phyloP scores from a whole-genome alignment of 805 yeast genomes.

The Hagleromyces aurorensis region DNA sequence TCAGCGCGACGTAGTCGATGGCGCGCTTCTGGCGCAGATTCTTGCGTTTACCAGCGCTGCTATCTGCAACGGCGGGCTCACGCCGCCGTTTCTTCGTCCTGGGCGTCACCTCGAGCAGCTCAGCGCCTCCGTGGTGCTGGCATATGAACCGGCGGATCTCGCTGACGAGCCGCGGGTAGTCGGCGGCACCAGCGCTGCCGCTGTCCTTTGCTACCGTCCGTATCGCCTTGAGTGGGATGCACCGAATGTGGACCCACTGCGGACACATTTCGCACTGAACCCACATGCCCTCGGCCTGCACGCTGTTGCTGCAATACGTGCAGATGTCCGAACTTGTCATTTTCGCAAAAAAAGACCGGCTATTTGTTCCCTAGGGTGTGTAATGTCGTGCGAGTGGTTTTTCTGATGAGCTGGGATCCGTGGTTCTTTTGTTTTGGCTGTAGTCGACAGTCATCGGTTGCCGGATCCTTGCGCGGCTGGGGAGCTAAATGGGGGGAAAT shows the following conservation, averaged over 20 bases:
- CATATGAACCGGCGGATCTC: slow-evolving; percentile 12
- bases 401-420: too few species aligned
- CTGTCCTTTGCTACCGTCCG: slow-evolving; percentile 2
- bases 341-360: too few species aligned
- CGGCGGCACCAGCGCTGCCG: slow-evolving; percentile 2
- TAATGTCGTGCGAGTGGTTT: too few species aligned
- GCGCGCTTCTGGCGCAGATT: slow-evolving; percentile 38
- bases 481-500: too few species aligned
- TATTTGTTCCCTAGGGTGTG: too few species aligned
- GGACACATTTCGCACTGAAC: slow-evolving; percentile 18
- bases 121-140: slow-evolving; percentile 7
- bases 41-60: slow-evolving; percentile 1
- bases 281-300: slow-evolving; percentile 13
- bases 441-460: too few species aligned
- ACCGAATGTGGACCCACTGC: slow-evolving; percentile 18
- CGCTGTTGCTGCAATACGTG: slow-evolving; percentile 8
- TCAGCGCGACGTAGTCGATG: slow-evolving; percentile 72
- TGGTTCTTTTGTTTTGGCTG: too few species aligned
- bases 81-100: slow-evolving; percentile 3
- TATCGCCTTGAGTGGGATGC: slow-evolving; percentile 12
- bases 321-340: slow-evolving; percentile 9
- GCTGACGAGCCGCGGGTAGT: slow-evolving; percentile 4
- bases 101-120: slow-evolving; percentile 1
- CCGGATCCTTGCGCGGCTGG: too few species aligned
- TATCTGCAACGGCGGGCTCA: slow-evolving; percentile 2